Conservation (phyloP, 495 filamentous ascomycete species). For the Penicillium pulvis region DNA sequence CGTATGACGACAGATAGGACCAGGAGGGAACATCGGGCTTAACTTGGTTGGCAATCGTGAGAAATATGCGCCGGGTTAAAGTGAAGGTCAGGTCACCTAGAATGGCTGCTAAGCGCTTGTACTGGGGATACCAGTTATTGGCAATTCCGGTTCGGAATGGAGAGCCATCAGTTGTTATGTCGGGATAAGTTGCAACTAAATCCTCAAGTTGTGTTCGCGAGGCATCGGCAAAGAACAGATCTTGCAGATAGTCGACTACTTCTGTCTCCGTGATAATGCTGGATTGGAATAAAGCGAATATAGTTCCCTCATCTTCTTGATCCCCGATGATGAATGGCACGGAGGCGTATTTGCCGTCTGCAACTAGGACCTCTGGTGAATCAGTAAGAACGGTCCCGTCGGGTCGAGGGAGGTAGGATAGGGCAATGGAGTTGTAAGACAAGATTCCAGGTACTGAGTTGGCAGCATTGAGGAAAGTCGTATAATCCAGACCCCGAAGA, state of each 20-base stretch:
- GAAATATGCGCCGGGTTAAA: constrained; percentile 59
- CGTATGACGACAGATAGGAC: constrained; percentile 72
- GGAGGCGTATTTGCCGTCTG: constrained; percentile 54
- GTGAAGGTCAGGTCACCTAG: constrained; percentile 71
- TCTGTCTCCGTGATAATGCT: constrained; percentile 62
- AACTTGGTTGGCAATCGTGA: constrained; percentile 40
- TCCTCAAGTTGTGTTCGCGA: constrained; percentile 41
- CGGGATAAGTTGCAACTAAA: constrained; percentile 59
- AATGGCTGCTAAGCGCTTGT: constrained; percentile 76
- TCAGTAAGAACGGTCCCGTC: constrained; percentile 59
- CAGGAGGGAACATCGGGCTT: constrained; percentile 61
- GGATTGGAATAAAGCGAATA: constrained; percentile 62
- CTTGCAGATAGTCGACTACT: constrained; percentile 59
- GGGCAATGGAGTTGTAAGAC: constrained; percentile 62
- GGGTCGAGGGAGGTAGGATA: constrained; percentile 67
- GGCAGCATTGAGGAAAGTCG: constrained; percentile 60
- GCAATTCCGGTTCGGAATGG: constrained; percentile 65
- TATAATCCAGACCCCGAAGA: constrained; percentile 60
- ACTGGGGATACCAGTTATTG: constrained; percentile 71
- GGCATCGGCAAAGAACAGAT: constrained; percentile 58
- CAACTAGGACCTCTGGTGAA: constrained; percentile 56
- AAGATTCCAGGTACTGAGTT: constrained; percentile 68
- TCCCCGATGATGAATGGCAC: constrained; percentile 62
- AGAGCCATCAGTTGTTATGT: constrained; percentile 53
- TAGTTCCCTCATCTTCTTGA: constrained; percentile 63